Evolutionary conservation across 495 filamentous ascomycete genomes (phyloP).

Genomic region (Aspergillus ellipticus): DNA sequence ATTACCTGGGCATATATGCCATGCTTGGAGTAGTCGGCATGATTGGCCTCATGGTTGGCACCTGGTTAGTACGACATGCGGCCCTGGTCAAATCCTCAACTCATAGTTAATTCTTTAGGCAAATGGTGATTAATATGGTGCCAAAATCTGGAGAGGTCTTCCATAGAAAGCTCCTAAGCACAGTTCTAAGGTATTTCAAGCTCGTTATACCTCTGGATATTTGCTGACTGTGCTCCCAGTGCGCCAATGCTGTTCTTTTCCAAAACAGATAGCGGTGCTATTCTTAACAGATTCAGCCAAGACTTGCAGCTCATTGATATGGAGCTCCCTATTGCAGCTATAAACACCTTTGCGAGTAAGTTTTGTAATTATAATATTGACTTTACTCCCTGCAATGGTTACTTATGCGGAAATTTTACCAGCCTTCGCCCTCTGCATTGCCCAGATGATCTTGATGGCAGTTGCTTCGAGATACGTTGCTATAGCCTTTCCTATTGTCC

Average conservation of each 20-base stretch:
- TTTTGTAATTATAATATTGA: not conserved
- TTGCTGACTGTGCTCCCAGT: conserved; percentile 14
- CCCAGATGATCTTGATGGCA: conserved; percentile 38
- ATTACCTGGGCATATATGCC: conserved; percentile 55
- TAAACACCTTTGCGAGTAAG: conserved; percentile 26
- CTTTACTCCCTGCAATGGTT: not conserved
- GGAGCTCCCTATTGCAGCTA: conserved; percentile 33
- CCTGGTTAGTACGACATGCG: conserved; percentile 31
- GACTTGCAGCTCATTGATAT: conserved; percentile 52
- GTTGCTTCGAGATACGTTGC: conserved; percentile 35
- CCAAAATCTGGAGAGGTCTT: conserved; percentile 49
- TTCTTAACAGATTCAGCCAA: conserved; percentile 22
- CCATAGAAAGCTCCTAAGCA: conserved; percentile 44
- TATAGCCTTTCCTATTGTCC: conserved; percentile 34
- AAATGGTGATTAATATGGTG: conserved; percentile 52
- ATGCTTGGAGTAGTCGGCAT: conserved; percentile 46
- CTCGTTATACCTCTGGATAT: not conserved
- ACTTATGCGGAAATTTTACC: not conserved
- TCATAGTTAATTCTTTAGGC: conserved; percentile 13
- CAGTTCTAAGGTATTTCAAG: conserved; percentile 38
- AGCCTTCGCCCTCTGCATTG: conserved; percentile 33
- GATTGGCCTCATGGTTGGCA: conserved; percentile 39
- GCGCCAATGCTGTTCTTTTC: conserved; percentile 48
- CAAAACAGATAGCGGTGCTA: conserved; percentile 19
- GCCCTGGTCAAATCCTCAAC: not conserved